Evolutionary conservation across 2,329 filamentous ascomycete species (phyloP).

Genomic region (Knufia fluminis): DNA sequence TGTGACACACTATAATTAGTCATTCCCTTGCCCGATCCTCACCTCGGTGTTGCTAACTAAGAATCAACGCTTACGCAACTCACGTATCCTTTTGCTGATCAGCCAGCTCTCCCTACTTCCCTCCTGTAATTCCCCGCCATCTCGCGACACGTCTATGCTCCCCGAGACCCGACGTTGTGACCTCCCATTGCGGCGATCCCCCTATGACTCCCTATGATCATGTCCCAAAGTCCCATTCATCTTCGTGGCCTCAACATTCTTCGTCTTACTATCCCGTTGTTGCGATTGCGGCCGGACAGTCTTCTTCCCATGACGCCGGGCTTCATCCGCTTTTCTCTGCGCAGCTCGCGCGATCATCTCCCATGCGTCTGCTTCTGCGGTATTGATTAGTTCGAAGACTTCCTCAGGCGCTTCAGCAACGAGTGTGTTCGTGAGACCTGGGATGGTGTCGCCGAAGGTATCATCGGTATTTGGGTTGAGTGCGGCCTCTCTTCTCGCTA

Average conservation of each 20-base stretch:
- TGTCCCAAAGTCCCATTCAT: slow-evolving; percentile 4
- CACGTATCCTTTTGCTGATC: too few species aligned
- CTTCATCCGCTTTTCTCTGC: too few species aligned
- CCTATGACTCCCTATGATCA: slow-evolving; percentile 3
- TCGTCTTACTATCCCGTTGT: background rate
- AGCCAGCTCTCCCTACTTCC: too few species aligned
- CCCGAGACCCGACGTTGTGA: background rate
- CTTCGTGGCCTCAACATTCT: background rate
- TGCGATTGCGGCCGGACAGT: too few species aligned
- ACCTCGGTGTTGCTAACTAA: too few species aligned
- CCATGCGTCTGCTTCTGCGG: slow-evolving; percentile 8
- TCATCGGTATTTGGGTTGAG: background rate
- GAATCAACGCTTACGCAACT: too few species aligned
- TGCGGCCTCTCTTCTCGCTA: slow-evolving; percentile 16
- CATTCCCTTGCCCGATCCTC: too few species aligned
- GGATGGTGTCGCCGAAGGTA: slow-evolving; percentile 10
- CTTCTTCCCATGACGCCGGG: background rate
- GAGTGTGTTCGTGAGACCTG: slow-evolving; percentile 19
- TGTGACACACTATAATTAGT: too few species aligned
- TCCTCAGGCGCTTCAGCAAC: slow-evolving; percentile 20
- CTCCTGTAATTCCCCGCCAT: too few species aligned
- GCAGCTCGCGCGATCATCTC: too few species aligned
- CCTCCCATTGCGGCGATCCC: background rate
- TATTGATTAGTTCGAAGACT: slow-evolving; percentile 14
- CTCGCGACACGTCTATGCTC: too few species aligned